phyloP scores from a whole-genome alignment of 2,329 filamentous ascomycete species.

The Fusarium gaditjirri region DNA sequence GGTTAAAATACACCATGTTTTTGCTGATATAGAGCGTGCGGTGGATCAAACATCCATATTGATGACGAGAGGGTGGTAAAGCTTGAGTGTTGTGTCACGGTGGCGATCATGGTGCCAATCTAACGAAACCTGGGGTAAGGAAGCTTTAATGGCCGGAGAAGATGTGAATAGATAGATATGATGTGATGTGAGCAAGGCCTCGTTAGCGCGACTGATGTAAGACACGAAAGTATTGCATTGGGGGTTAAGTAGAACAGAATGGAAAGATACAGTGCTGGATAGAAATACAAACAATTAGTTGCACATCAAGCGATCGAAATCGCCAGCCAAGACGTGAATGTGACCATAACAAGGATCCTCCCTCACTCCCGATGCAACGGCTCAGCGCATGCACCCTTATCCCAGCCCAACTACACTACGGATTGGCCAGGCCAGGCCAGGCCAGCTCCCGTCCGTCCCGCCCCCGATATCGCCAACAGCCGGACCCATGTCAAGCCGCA shows the following conservation, averaged over 20 bases:
- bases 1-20: too few species aligned
- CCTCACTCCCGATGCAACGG: constrained; percentile 4
- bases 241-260: neutral
- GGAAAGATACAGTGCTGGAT: neutral
- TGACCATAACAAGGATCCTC: neutral
- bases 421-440: neutral
- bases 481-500: constrained; percentile 15
- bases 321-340: neutral
- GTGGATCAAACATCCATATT: neutral
- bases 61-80: neutral
- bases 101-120: fast-evolving
- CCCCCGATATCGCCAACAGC: constrained; percentile 33
- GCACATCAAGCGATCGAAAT: neutral
- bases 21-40: too few species aligned
- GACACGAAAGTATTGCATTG: neutral
- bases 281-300: neutral
- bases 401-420: neutral
- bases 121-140: neutral
- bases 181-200: neutral
- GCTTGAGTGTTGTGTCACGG: neutral
- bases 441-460: constrained; percentile 11
- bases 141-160: neutral
- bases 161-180: neutral
- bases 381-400: neutral
- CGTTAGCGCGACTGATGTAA: neutral